Conservation (phyloP, 345 rosid species). For the Triadica sebifera region DNA sequence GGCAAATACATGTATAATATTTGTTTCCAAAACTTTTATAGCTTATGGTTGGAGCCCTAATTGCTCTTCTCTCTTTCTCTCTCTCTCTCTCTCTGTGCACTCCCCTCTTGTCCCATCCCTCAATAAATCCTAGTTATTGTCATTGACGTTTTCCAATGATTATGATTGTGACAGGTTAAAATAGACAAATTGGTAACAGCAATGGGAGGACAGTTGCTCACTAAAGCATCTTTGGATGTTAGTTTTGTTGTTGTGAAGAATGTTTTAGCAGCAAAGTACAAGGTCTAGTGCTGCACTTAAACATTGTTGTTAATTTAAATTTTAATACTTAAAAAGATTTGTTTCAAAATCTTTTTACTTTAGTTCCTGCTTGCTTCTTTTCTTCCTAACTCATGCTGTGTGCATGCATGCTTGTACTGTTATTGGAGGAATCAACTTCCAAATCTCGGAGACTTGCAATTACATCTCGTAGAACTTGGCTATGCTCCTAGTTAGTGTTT, state of each 20-base stretch:
- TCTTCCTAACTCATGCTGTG: not conserved
- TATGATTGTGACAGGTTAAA: slow-evolving; percentile 53
- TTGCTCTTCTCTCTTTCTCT: not conserved
- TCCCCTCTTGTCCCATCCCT: not conserved
- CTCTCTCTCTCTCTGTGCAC: too few relatives aligned
- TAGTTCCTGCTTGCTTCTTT: not conserved
- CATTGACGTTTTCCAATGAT: not conserved
- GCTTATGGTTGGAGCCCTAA: not conserved
- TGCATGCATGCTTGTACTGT: not conserved
- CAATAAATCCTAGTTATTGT: not conserved
- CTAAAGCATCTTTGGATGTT: slow-evolving; percentile 64
- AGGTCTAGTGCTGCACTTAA: slow-evolving; percentile 46
- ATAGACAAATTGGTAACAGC: slow-evolving; percentile 69
- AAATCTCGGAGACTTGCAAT: not conserved
- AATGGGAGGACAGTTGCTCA: slow-evolving; percentile 75
- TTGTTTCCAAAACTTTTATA: not conserved
- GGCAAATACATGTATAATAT: not conserved
- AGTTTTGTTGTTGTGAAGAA: slow-evolving; percentile 83
- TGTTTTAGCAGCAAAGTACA: slow-evolving; percentile 92
- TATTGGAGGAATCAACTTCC: not conserved
- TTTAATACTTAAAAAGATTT: not conserved
- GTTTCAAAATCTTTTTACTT: not conserved
- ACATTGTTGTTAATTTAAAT: not conserved
- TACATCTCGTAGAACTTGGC: not conserved
- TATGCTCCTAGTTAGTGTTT: not conserved